Conservation (phyloP, 768 basidiomycete species). For the Boletus reticulatus region DNA sequence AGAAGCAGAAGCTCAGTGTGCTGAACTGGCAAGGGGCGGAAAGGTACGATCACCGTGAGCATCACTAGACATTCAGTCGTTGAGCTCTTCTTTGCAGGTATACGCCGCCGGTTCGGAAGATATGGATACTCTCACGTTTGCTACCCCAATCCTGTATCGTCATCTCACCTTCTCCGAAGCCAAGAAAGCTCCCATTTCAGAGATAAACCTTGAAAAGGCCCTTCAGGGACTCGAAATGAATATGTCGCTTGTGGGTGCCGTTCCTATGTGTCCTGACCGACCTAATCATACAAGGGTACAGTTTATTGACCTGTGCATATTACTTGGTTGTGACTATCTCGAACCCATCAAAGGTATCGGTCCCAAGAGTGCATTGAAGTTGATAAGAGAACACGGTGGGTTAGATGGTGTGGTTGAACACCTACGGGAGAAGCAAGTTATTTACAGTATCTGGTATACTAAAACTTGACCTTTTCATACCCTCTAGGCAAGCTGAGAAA, state of each 20-base stretch:
- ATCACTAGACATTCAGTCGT: background rate
- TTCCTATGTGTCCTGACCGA: background rate
- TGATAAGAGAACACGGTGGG: slow-evolving; percentile 77
- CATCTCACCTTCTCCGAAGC: slow-evolving; percentile 98
- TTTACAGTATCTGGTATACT: background rate
- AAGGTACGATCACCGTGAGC: slow-evolving; percentile 50
- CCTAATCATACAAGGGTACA: slow-evolving; percentile 30
- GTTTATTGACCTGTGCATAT: slow-evolving; percentile 96
- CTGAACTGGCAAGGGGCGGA: slow-evolving; percentile 94
- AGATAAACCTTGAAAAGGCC: slow-evolving; percentile 80
- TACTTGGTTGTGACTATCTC: slow-evolving; percentile 97
- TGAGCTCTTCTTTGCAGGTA: slow-evolving; percentile 48
- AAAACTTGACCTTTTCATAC: background rate
- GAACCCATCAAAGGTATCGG: slow-evolving; percentile 98
- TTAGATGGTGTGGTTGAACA: slow-evolving; percentile 74
- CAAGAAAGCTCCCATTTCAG: slow-evolving; percentile 93
- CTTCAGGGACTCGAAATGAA: slow-evolving; percentile 89
- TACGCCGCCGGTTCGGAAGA: slow-evolving; percentile 98
- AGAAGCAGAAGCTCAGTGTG: slow-evolving; percentile 98
- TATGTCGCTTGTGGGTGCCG: slow-evolving; percentile 71
- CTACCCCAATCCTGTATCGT: slow-evolving; percentile 85
- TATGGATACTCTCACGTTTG: slow-evolving; percentile 99
- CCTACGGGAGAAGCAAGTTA: slow-evolving; percentile 68
- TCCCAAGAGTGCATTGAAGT: slow-evolving; percentile 92
- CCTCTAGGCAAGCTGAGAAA: slow-evolving; percentile 37